Percentiles rank a stretch among this genome's conserved stretches.
These are phyloP conservation scores for Pyrenopolyporus hunteri DNA, from an alignment of 495 filamentous ascomycete species.

Conservation along the genomic window DNA sequence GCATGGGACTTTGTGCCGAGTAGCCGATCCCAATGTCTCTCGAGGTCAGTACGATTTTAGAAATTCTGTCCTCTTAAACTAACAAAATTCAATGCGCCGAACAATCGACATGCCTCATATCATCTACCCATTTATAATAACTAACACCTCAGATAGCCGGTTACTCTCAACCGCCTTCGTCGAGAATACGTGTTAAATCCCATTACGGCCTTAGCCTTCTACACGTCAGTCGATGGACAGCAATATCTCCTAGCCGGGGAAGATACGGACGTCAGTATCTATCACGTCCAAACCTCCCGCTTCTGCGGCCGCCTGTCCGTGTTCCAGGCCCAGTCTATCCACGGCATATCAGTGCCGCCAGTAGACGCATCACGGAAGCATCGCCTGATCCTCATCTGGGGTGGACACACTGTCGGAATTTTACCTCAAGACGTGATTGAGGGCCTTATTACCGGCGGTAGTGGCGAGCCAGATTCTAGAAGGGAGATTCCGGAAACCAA, in stretches of 20 bases:
- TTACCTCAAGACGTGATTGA: constrained; percentile 32
- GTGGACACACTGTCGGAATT: constrained; percentile 51
- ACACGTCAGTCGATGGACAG: constrained; percentile 35
- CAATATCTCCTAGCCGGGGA: constrained; percentile 72
- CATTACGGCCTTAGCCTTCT: constrained; percentile 64
- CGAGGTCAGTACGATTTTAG: constrained; percentile 31
- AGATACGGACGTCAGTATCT: constrained; percentile 71
- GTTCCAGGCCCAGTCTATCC: constrained; percentile 70
- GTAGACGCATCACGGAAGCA: constrained; percentile 25
- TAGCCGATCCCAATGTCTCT: constrained; percentile 31
- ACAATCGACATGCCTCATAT: not conserved
- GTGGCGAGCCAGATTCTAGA: not conserved
- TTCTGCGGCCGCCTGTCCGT: constrained; percentile 52
- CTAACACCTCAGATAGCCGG: constrained; percentile 22
- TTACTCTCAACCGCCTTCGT: constrained; percentile 31
- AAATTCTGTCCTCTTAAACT: not conserved
- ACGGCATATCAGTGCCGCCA: constrained; percentile 63
- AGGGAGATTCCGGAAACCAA: constrained; percentile 32
- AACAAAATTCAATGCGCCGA: not conserved
- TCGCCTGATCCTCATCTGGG: constrained; percentile 60
- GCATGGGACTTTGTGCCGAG: constrained; percentile 26
- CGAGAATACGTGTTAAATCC: constrained; percentile 55
- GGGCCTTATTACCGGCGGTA: constrained; percentile 25
- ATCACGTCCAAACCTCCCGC: constrained; percentile 49
- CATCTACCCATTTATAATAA: not conserved